Evolutionary conservation across 2,329 filamentous ascomycete genomes (phyloP).

Genomic region (Meredithiella fracta): DNA sequence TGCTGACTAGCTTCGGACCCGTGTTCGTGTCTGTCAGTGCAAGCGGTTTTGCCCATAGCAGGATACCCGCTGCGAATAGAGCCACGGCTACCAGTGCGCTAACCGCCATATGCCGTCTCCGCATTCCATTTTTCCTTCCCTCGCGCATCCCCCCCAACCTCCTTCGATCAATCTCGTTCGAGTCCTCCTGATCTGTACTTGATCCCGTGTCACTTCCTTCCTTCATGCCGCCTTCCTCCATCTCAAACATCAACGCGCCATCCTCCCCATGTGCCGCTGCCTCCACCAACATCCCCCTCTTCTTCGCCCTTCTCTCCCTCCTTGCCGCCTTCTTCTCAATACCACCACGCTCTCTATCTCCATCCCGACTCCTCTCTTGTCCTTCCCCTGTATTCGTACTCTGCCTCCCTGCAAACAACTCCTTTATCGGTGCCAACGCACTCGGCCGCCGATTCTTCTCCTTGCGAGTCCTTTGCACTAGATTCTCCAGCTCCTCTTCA

Average conservation of each 20-base stretch:
- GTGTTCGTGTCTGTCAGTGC: background rate
- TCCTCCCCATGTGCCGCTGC: slow-evolving; percentile 48
- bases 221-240: slow-evolving; percentile 64
- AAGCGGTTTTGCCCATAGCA: slow-evolving; percentile 8
- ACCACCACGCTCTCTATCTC: slow-evolving; percentile 18
- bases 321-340: slow-evolving; percentile 35
- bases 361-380: slow-evolving; percentile 16
- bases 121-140: background rate
- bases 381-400: background rate
- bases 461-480: slow-evolving; percentile 33
- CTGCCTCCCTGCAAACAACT: slow-evolving; percentile 23
- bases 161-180: slow-evolving; percentile 40
- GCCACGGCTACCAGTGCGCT: slow-evolving; percentile 30
- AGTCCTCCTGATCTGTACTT: slow-evolving; percentile 43
- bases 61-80: slow-evolving; percentile 17
- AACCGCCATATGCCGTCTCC: slow-evolving; percentile 22
- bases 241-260: slow-evolving; percentile 69
- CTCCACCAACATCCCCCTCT: slow-evolving; percentile 35
- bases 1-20: slow-evolving; percentile 35
- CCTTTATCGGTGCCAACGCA: slow-evolving; percentile 30
- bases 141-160: slow-evolving; percentile 23
- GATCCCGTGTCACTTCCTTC: slow-evolving; percentile 48
- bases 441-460: slow-evolving; percentile 33
- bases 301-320: slow-evolving; percentile 34
- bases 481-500: slow-evolving; percentile 52